A percentile compares a stretch with the other conserved stretches of the same genome.
These are phyloP conservation scores for Aspergillus terreus DNA, from an alignment of 2,329 filamentous ascomycete species.

Conservation along the genomic window DNA sequence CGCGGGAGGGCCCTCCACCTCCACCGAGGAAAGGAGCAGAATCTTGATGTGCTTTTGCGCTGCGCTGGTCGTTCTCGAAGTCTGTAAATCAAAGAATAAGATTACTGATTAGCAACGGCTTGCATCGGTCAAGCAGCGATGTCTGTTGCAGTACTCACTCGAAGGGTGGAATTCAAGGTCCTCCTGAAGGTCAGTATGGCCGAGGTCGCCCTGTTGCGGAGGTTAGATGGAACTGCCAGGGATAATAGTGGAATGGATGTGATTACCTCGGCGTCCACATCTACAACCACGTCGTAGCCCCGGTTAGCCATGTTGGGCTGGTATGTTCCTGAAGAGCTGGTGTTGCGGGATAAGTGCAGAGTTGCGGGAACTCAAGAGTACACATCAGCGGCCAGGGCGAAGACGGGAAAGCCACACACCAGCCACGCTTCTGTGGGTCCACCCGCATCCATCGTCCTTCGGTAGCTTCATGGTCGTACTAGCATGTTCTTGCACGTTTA, in stretches of 20 bases:
- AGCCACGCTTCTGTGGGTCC: conserved; percentile 22
- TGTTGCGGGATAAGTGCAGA: conserved; percentile 11
- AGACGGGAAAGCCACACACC: conserved; percentile 24
- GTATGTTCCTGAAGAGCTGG: conserved; percentile 11
- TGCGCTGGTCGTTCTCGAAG: conserved; percentile 63
- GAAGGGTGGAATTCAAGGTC: conserved; percentile 99
- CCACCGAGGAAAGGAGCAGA: conserved; percentile 49
- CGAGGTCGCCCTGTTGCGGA: conserved; percentile 75
- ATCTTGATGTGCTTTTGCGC: conserved; percentile 46
- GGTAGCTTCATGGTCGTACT: no score
- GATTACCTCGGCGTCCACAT: conserved; percentile 86
- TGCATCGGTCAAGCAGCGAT: neutral
- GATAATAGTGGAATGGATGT: conserved; percentile 11
- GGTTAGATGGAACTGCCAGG: conserved; percentile 10
- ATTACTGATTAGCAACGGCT: neutral
- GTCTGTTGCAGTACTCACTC: conserved; percentile 44
- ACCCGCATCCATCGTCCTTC: neutral
- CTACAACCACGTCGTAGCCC: conserved; percentile 96
- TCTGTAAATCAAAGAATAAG: conserved; percentile 41
- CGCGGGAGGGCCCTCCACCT: conserved; percentile 29
- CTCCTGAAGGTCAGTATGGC: conserved; percentile 96
- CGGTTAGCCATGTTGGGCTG: conserved; percentile 65
- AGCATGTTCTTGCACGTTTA: no score
- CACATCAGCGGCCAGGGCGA: conserved; percentile 27
- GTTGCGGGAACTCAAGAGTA: conserved; percentile 27